A percentile compares a stretch with the other conserved stretches of the same genome.
Evolutionary conservation across 2,329 filamentous ascomycete genomes (phyloP).

Genomic region (Rhexocercosporidium sp.): DNA sequence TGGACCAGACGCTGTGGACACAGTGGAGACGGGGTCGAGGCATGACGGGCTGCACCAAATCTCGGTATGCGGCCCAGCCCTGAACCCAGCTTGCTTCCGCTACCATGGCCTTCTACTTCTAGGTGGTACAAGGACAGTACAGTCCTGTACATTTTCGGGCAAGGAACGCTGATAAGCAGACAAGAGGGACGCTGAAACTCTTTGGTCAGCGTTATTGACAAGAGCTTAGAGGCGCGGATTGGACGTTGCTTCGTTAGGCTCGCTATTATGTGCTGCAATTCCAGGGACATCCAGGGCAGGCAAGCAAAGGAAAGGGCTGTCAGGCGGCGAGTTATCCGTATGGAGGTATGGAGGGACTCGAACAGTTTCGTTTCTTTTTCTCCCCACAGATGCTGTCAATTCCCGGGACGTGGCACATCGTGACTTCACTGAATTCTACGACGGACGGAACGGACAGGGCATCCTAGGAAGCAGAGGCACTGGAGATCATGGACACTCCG

Average conservation of each 20-base stretch:
- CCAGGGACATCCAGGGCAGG: background rate
- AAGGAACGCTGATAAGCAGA: background rate
- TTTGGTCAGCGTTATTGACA: background rate
- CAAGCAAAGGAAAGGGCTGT: background rate
- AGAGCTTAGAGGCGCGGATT: background rate
- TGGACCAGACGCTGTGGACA: background rate
- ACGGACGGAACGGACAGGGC: background rate
- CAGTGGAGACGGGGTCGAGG: background rate
- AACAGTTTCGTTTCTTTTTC: background rate
- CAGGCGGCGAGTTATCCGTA: too few species aligned
- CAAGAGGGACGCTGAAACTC: background rate
- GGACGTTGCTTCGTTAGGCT: background rate
- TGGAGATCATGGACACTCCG: background rate
- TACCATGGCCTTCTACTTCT: background rate
- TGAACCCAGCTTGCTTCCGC: background rate
- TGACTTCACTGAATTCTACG: background rate
- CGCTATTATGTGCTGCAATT: background rate
- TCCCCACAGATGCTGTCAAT: conserved; percentile 12
- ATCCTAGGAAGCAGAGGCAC: background rate
- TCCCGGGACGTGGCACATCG: conserved; percentile 8
- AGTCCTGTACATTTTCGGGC: too few species aligned
- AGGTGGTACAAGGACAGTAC: background rate
- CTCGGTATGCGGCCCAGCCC: background rate
- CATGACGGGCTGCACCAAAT: background rate
- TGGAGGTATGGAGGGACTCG: too few species aligned